phyloP scores from a whole-genome alignment of 225 moss, liverwort and hornwort species.

The Rhytidiadelphus loreus region DNA sequence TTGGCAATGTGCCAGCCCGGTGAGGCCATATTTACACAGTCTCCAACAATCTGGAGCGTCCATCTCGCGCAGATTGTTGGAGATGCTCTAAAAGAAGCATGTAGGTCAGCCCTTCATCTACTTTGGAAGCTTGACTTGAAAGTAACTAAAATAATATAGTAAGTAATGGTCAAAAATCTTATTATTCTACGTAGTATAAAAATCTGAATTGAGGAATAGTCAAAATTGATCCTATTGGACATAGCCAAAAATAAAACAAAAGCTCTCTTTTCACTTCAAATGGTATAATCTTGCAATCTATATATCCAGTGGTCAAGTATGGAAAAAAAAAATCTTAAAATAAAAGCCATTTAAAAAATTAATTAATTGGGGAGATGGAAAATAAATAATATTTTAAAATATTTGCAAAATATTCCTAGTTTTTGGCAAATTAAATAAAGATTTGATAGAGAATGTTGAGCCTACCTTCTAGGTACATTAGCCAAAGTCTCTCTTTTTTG shows the following conservation, averaged over 20 bases:
- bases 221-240: neutral
- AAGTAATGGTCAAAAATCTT: neutral
- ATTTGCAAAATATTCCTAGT: neutral
- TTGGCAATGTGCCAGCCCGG: no score
- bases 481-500: neutral
- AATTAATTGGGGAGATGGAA: neutral
- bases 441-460: neutral
- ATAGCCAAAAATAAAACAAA: neutral
- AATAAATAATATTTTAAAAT: neutral
- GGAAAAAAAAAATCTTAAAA: neutral
- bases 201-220: neutral
- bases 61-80: no score
- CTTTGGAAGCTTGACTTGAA: neutral
- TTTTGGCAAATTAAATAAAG: neutral
- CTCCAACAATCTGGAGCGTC: no score
- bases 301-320: fast-evolving
- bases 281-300: neutral
- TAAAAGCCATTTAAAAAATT: neutral
- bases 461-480: fast-evolving
- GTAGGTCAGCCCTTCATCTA: fast-evolving
- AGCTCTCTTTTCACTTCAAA: neutral
- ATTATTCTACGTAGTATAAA: fast-evolving
- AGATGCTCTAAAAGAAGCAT: neutral
- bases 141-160: neutral
- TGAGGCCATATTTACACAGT: no score